Evolutionary conservation across 192 early-diverging fungal genomes (phyloP).

Genomic region (Linnemannia hyalina): DNA sequence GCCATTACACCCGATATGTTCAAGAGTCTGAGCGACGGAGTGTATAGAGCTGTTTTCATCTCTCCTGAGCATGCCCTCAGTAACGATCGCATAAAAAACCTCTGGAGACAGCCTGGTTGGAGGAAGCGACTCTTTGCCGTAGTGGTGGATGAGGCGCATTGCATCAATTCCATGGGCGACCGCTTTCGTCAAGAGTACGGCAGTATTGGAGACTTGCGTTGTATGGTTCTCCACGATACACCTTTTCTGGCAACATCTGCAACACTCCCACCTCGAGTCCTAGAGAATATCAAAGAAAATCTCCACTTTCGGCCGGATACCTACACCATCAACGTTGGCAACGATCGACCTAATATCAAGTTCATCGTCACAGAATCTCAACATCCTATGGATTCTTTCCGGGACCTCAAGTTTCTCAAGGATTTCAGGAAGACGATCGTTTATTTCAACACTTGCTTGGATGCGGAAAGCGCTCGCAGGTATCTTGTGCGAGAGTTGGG

Average conservation of each 20-base stretch:
- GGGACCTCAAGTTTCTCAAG: constrained; percentile 10
- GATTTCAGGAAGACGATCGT: constrained; percentile 30
- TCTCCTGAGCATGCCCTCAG: constrained; percentile 31
- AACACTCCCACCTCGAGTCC: constrained; percentile 2
- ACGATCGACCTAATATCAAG: constrained; percentile 14
- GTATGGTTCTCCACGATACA: not conserved
- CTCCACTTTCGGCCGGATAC: not conserved
- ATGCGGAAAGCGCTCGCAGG: not conserved
- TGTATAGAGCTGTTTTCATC: constrained; percentile 29
- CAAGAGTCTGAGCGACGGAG: not conserved
- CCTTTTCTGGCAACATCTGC: not conserved
- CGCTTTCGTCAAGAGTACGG: constrained; percentile 6
- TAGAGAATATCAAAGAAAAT: not conserved
- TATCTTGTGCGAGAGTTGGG: not conserved
- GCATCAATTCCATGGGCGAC: constrained; percentile 12
- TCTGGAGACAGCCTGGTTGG: constrained; percentile 17
- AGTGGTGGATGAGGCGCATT: constrained; percentile 29
- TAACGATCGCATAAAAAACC: not conserved
- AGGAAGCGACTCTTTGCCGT: constrained; percentile 7
- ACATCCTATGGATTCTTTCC: not conserved
- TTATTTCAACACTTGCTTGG: constrained; percentile 9
- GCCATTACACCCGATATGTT: not conserved
- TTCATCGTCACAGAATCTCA: not conserved
- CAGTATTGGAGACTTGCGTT: constrained; percentile 8
- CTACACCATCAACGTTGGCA: constrained; percentile 3